Base-by-base conservation (phyloP, 306 rosid genomes). In the Cucurbita moschata region DNA sequence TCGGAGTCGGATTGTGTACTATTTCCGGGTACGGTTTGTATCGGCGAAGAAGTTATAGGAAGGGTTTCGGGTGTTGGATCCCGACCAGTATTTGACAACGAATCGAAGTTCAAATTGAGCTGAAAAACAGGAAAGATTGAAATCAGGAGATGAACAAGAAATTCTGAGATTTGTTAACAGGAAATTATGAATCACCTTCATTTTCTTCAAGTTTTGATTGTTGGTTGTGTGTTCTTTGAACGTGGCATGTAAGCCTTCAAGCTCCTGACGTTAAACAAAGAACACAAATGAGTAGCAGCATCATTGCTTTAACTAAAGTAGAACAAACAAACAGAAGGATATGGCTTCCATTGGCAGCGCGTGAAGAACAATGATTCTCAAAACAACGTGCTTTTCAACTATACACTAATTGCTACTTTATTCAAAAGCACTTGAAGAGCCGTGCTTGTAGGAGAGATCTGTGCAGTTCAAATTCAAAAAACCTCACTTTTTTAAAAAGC, bases 171-270 rank as follows among this genome's bases (percentile, higher is more conserved):
- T 53, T 40, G 21, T 10, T 14, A 73, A 56, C 7, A 43, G 54
- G 37, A 4, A 61, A 21, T 18, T 47, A 30, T 35, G 61, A 75
- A 59, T 75, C 71, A 75, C 78, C 78, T 75, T 75, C 37, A 62
- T 61, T 75, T 62, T 60, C 78, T 75, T 75, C 71, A 62, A 46
- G 35, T 37, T 75, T 47, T 61, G 62, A 10, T 75, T 75, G 78
- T 50, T 60, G 58, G 72, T 51, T 4, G 60, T 75, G 21, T 60
- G 78, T 62, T 75, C 61, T 50, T 75, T 49, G 49, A 75, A 62
- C 1, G 71, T 49, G 23, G 50, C 78, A 30, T 60, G 78, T 75
- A 75, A 50, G 35, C 71, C 51, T 35, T 54, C 72, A 15, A 75
- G 42, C 67, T 75, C 72, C 78, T 75, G 78, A 2, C 38, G 10